Conservation (phyloP, 352 stramenopile genomes). For the Plasmopara muralis region DNA sequence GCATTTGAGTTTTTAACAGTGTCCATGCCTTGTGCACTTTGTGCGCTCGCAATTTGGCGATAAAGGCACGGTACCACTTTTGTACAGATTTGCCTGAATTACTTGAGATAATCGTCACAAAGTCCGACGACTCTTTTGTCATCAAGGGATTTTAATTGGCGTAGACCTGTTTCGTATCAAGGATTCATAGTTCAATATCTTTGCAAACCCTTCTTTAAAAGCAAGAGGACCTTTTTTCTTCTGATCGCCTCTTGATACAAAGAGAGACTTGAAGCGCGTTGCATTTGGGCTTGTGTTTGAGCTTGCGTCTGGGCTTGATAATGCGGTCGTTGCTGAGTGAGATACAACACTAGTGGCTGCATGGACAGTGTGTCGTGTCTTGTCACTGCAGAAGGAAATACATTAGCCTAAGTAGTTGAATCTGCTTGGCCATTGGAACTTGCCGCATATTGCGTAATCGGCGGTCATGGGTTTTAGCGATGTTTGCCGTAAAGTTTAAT, state of each 20-base stretch:
- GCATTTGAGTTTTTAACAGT: neutral
- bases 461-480: neutral
- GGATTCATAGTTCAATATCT: conserved; percentile 13
- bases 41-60: conserved; percentile 1
- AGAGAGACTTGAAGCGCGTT: neutral
- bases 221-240: conserved; percentile 6
- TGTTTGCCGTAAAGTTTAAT: neutral
- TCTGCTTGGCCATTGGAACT: too few relatives aligned
- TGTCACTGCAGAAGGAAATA: too few relatives aligned
- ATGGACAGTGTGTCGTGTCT: neutral
- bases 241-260: neutral
- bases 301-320: neutral
- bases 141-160: conserved; percentile 3
- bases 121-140: conserved; percentile 9
- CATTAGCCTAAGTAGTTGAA: too few relatives aligned
- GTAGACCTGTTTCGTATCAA: conserved; percentile 13
- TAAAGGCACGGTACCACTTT: conserved; percentile 13
- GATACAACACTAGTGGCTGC: neutral
- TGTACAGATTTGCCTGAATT: conserved; percentile 12
- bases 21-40: neutral
- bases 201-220: conserved; percentile 4
- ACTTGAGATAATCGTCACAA: conserved; percentile 10
- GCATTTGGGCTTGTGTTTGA: neutral
- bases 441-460: neutral
- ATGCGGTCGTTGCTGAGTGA: neutral